Conservation (phyloP, 768 basidiomycete genomes). For the Kwoniella sp. region DNA sequence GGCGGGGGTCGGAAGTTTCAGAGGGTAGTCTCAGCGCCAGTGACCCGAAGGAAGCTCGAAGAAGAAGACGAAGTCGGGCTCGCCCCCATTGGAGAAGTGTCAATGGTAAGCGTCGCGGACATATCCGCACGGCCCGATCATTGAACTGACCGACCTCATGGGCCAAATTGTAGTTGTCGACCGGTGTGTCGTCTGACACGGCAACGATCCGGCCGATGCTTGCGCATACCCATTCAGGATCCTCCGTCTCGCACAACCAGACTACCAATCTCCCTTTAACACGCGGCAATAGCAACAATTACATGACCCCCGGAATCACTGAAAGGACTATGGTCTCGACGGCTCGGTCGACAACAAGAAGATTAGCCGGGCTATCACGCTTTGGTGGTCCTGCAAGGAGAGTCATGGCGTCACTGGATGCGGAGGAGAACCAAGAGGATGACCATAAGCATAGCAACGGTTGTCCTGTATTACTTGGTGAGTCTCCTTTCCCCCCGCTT, state of each 20-base stretch:
- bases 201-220: conserved; percentile 32
- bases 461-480: conserved; percentile 24
- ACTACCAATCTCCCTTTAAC: not conserved
- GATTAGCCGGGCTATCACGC: conserved; percentile 40
- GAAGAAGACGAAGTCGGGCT: conserved; percentile 16
- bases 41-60: conserved; percentile 12
- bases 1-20: conserved; percentile 33
- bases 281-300: conserved; percentile 7
- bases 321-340: conserved; percentile 33
- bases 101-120: conserved; percentile 10
- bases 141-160: not conserved
- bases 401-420: conserved; percentile 20
- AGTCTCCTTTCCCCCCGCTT: conserved; percentile 9
- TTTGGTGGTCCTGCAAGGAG: conserved; percentile 51
- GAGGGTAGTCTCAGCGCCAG: conserved; percentile 46
- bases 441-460: not conserved
- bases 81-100: conserved; percentile 11
- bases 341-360: conserved; percentile 37
- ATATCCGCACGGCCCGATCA: too few species aligned
- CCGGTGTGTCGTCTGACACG: conserved; percentile 32
- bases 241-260: conserved; percentile 20
- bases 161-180: conserved; percentile 23
- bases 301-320: conserved; percentile 42
- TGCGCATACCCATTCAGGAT: conserved; percentile 34
- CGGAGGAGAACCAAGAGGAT: conserved; percentile 24